Percentiles rank a stretch among this genome's conserved stretches.
These are phyloP conservation scores for Moricandia moricandioides DNA, from an alignment of 345 rosid species.

Conservation along the genomic window DNA sequence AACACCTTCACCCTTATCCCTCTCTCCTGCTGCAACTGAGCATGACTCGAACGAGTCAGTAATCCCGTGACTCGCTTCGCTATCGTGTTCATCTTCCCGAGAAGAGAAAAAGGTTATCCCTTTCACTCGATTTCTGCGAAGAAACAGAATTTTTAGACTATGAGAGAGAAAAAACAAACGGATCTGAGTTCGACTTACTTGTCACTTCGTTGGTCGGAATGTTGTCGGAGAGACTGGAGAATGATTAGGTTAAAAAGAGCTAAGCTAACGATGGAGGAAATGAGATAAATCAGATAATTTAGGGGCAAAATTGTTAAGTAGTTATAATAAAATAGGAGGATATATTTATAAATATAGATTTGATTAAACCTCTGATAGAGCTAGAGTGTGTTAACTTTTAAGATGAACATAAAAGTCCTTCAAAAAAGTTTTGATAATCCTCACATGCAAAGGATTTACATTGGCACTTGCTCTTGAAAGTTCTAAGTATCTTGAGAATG, in stretches of 20 bases:
- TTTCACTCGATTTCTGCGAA: neutral
- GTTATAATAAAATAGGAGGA: too few species aligned
- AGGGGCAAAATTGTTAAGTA: neutral
- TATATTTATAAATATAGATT: neutral
- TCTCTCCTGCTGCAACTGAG: constrained; percentile 57
- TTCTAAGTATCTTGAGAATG: too few species aligned
- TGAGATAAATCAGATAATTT: neutral
- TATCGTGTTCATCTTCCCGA: constrained; percentile 33
- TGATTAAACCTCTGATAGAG: neutral
- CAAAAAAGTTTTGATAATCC: constrained; percentile 37
- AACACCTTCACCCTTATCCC: constrained; percentile 80
- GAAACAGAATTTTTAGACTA: neutral
- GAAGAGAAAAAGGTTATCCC: neutral
- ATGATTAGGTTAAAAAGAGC: constrained; percentile 1
- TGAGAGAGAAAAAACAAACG: neutral
- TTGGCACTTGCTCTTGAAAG: too few species aligned
- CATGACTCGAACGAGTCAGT: constrained; percentile 33
- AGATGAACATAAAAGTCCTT: neutral
- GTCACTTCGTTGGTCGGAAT: constrained; percentile 4
- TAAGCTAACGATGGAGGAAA: neutral
- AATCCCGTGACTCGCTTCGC: constrained; percentile 34
- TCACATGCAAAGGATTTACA: too few species aligned
- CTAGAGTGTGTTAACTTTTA: constrained; percentile 23
- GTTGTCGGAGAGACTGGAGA: constrained; percentile 18
- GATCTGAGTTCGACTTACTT: constrained; percentile 10